Percentiles rank a stretch among this genome's conserved stretches.
phyloP scores from a whole-genome alignment of 2,329 filamentous ascomycete species.

The Penicillium sp. region DNA sequence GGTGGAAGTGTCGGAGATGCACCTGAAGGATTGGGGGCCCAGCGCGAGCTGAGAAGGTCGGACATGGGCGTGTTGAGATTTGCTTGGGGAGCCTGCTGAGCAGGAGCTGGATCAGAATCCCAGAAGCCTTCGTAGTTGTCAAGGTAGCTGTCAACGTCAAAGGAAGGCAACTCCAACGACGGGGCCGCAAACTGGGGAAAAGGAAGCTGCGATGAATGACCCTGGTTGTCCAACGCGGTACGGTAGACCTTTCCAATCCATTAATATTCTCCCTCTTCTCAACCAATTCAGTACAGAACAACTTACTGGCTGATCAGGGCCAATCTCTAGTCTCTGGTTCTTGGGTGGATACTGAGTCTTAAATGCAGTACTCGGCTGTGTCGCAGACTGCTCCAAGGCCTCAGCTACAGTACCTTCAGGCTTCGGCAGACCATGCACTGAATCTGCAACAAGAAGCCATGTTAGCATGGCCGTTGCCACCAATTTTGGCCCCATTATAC shows the following conservation, averaged over 20 bases:
- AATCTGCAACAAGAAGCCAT: conserved; percentile 31
- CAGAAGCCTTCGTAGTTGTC: conserved; percentile 8
- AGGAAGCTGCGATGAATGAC: conserved; percentile 26
- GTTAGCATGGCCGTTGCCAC: conserved; percentile 31
- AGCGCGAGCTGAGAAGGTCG: conserved; percentile 23
- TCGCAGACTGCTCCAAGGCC: conserved; percentile 12
- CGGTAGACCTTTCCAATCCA: conserved; percentile 27
- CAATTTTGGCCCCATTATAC: conserved; percentile 16
- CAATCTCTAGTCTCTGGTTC: conserved; percentile 24
- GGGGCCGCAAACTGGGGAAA: conserved; percentile 18
- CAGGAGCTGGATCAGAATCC: not conserved
- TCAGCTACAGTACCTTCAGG: conserved; percentile 11
- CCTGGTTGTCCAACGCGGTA: conserved; percentile 28
- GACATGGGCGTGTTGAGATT: conserved; percentile 4
- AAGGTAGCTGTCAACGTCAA: conserved; percentile 15
- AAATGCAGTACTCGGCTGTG: conserved; percentile 17
- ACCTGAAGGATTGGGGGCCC: conserved; percentile 18
- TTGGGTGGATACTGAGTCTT: conserved; percentile 37
- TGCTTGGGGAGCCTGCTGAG: not conserved
- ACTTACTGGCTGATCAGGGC: conserved; percentile 32
- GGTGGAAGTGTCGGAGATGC: not conserved
- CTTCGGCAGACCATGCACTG: conserved; percentile 24
- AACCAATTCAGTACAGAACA: not conserved
- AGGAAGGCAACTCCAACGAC: not conserved
- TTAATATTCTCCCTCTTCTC: conserved; percentile 8